These are phyloP conservation scores for Coemansia sp. DNA, from an alignment of 192 early-diverging fungal species.

Conservation along the genomic window DNA sequence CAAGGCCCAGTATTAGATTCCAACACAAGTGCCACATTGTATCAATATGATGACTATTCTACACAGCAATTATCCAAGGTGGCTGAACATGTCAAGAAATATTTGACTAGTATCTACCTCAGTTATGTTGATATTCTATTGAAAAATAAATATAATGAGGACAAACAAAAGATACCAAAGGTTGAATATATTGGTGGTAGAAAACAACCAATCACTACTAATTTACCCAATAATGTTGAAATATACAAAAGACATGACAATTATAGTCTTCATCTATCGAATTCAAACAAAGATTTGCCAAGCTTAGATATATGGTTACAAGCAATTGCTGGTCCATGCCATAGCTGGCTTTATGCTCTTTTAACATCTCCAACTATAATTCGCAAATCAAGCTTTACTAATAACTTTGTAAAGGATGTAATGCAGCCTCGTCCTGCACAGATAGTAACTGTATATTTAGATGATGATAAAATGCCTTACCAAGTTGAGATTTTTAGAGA, in stretches of 20 bases:
- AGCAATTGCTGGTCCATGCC: background rate
- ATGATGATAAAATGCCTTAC: no score
- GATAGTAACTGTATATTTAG: no score
- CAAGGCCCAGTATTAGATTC: slow-evolving; percentile 78
- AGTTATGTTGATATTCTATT: slow-evolving; percentile 74
- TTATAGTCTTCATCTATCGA: background rate
- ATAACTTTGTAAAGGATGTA: background rate
- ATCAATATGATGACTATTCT: slow-evolving; percentile 88
- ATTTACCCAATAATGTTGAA: slow-evolving; percentile 22
- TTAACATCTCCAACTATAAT: background rate
- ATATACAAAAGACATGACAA: background rate
- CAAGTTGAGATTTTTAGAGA: no score
- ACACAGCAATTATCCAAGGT: slow-evolving; percentile 66
- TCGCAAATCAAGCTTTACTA: background rate
- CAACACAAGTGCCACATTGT: slow-evolving; percentile 79
- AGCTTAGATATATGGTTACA: background rate
- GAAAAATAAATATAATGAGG: slow-evolving; percentile 64
- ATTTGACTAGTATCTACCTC: slow-evolving; percentile 79
- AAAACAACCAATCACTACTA: background rate
- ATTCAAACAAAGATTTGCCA: background rate
- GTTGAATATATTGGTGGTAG: slow-evolving; percentile 71
- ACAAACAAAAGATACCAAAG: slow-evolving; percentile 62
- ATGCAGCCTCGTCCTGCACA: no score
- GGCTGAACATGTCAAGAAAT: slow-evolving; percentile 85
- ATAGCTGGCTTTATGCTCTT: background rate